A percentile compares a stretch with the other conserved stretches of the same genome.
phyloP scores from a whole-genome alignment of 495 filamentous ascomycete species.

The Tuber melanosporum region DNA sequence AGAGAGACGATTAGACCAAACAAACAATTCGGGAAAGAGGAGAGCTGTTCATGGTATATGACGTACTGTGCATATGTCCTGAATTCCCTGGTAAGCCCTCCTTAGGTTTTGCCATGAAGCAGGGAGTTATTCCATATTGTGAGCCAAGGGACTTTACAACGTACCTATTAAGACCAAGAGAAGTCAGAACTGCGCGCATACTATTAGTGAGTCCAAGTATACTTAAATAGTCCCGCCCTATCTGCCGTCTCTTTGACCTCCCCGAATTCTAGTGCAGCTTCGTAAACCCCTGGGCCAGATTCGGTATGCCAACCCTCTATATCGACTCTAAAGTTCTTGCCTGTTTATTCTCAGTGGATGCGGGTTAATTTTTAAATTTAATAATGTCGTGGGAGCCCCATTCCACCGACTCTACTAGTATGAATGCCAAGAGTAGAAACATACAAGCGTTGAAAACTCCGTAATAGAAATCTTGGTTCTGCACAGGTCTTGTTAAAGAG shows the following conservation, averaged over 20 bases:
- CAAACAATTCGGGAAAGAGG: not conserved
- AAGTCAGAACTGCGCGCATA: not conserved
- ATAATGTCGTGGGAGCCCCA: not conserved
- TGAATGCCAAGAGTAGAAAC: not conserved
- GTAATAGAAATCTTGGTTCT: slow-evolving; percentile 94
- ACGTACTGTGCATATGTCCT: slow-evolving; percentile 73
- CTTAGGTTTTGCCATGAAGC: slow-evolving; percentile 98
- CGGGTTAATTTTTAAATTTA: not conserved
- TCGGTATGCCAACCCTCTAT: slow-evolving; percentile 98
- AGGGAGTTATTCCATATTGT: slow-evolving; percentile 84
- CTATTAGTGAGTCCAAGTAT: slow-evolving; percentile 30
- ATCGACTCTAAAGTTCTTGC: slow-evolving; percentile 65
- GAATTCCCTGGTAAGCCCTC: slow-evolving; percentile 85
- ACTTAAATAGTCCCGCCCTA: slow-evolving; percentile 87
- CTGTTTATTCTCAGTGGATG: slow-evolving; percentile 9
- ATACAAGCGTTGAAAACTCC: slow-evolving; percentile 73
- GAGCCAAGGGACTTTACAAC: slow-evolving; percentile 78
- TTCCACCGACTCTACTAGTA: not conserved
- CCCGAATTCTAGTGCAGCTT: slow-evolving; percentile 84
- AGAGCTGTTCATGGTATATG: not conserved
- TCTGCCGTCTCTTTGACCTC: slow-evolving; percentile 85
- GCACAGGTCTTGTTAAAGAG: slow-evolving; percentile 80
- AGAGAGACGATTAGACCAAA: not conserved
- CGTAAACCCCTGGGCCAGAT: slow-evolving; percentile 89
- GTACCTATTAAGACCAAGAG: slow-evolving; percentile 48